These are phyloP conservation scores for Wickerhamomyces chambardii DNA, from an alignment of 805 yeast species.

Conservation along the genomic window DNA sequence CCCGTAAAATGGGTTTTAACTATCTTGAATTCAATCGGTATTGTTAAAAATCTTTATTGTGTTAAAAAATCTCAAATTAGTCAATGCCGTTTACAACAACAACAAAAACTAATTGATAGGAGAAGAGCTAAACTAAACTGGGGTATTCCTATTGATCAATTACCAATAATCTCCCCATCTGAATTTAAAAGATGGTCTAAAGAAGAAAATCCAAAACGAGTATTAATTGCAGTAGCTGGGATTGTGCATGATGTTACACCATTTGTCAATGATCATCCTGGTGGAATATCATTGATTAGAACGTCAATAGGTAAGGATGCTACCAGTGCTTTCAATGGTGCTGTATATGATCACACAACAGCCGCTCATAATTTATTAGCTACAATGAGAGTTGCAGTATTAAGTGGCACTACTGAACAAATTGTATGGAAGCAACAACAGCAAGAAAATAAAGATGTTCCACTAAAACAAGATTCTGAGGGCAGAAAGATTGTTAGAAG, in stretches of 20 bases:
- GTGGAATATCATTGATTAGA: constrained; percentile 71
- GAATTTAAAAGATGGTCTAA: constrained; percentile 32
- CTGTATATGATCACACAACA: constrained; percentile 86
- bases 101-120: constrained; percentile 71
- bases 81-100: constrained; percentile 69
- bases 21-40: constrained; percentile 37
- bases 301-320: constrained; percentile 91
- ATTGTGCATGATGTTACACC: constrained; percentile 92
- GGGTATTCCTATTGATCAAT: constrained; percentile 88
- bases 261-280: constrained; percentile 89
- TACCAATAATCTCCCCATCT: constrained; percentile 58
- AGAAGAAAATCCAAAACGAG: constrained; percentile 39
- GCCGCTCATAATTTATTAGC: constrained; percentile 89
- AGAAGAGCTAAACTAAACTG: constrained; percentile 76
- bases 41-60: constrained; percentile 48
- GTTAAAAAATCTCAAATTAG: constrained; percentile 42
- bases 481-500: constrained; percentile 51
- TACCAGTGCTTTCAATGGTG: constrained; percentile 90
- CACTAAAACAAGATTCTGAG: constrained; percentile 41
- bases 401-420: constrained; percentile 73
- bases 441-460: constrained; percentile 55
- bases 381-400: constrained; percentile 87
- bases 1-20: constrained; percentile 74
- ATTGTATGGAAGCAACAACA: constrained; percentile 75
- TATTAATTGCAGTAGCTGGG: constrained; percentile 78